phyloP scores from a whole-genome alignment of 75 land plant genomes.

The Ceratopteris richardii region DNA sequence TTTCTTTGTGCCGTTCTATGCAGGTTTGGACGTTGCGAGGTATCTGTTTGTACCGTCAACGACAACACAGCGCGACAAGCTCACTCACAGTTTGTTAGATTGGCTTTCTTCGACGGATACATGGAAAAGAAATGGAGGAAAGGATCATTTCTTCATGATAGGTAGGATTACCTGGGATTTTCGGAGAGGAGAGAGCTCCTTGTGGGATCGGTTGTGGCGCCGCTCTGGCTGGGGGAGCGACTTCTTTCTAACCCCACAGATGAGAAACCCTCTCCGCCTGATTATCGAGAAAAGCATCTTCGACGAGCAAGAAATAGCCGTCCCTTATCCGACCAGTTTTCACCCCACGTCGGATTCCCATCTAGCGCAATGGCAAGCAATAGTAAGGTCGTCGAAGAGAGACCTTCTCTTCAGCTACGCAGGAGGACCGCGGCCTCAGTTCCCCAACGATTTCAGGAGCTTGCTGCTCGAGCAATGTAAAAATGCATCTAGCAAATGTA shows the following conservation, averaged over 20 bases:
- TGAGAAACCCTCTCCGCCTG: slow-evolving; percentile 42
- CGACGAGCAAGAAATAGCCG: slow-evolving; percentile 36
- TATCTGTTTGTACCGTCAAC: slow-evolving; percentile 24
- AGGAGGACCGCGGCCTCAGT: slow-evolving; percentile 39
- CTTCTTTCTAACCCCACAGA: slow-evolving; percentile 29
- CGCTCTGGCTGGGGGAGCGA: slow-evolving; percentile 33
- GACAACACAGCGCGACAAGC: slow-evolving; percentile 23
- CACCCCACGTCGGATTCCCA: slow-evolving; percentile 46
- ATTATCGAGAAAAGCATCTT: slow-evolving; percentile 44
- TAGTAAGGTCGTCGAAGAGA: slow-evolving; percentile 14
- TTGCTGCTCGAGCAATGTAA: slow-evolving; percentile 35
- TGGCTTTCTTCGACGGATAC: slow-evolving; percentile 20
- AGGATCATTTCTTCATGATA: slow-evolving; percentile 52
- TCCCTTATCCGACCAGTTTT: slow-evolving; percentile 69
- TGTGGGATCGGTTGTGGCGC: not conserved
- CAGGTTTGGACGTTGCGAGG: slow-evolving; percentile 46
- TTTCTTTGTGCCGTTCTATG: slow-evolving; percentile 74
- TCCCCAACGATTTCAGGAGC: slow-evolving; percentile 32
- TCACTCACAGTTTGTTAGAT: slow-evolving; percentile 18
- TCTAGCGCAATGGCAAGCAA: slow-evolving; percentile 44
- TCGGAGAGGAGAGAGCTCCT: slow-evolving; percentile 16
- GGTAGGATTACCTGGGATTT: slow-evolving; percentile 78
- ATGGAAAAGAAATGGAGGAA: slow-evolving; percentile 35
- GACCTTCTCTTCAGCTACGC: slow-evolving; percentile 49
- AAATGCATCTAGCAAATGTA: slow-evolving; percentile 21